Base-by-base conservation (phyloP, 2,329 filamentous ascomycete species). In the Phaeoacremonium minimum region DNA sequence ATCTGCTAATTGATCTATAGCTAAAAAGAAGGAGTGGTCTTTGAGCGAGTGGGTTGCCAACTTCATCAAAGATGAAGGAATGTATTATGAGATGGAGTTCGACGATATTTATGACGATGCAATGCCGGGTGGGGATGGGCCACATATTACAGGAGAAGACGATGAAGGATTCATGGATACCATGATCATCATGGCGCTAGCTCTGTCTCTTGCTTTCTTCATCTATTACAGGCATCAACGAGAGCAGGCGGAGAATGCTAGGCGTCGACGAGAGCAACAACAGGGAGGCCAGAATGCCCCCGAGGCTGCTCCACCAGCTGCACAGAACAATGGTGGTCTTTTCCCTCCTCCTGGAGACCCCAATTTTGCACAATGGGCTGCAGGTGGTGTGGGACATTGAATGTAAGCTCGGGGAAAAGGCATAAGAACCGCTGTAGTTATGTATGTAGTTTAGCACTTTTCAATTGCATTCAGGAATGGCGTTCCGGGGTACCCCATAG, bases 141-240 rank as follows among this genome's bases (percentile, higher is more conserved):
- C 42, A 6, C 42, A 44, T 15, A 41, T 82, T 3, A 62, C 81
- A 14, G 72, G 73, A 15, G 71, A 78, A 3, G 71, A 85, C 18
- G 85, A 91, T 34, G 87, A 89, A 32, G 86, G 87, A 11, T 66
- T 95, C 13, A 40, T 96, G 9, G 93, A 97, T 60, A 91, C 85
- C 30, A 62, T 96, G 16, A 68, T 95, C 30, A 94, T 98, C 43
- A 69, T 96, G 12, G 83, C 77, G 2, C 66, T 97, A 12, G 83
- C 86, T 1, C 80, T 81, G 12, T 79, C 80, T 1, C 69, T 97
- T 36, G 79, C 85, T 0, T 77, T 86, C 35, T 67, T 97, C 19
- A 73, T 97, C 13, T 95, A 89, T 60, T 91, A 93, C 57, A 72
- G 87, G 15, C 82, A 87, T 44, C 80, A 79, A 53, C 69, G 80